Base-by-base conservation (phyloP, 176 grass and related monocot genomes). In the Oryza glumipatula region DNA sequence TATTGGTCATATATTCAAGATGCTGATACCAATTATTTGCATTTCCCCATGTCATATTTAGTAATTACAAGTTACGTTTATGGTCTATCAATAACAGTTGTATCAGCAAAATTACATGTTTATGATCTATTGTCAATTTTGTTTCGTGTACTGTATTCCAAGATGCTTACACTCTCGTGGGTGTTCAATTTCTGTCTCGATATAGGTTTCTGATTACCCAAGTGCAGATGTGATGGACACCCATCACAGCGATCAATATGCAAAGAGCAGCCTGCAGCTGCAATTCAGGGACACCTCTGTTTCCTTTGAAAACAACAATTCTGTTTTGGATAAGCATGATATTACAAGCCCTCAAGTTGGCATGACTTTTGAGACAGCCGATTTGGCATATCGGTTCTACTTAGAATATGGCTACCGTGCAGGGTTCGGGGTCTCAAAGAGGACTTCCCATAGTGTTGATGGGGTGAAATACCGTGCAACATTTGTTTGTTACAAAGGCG, bases 401-500 rank as follows among this genome's bases (percentile, higher is more conserved):
- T 74, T 94, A 68, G 94, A 90, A 56, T 97, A 92, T 72, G 94
- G 91, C 43, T 97, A 97, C 77, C 87, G 84, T 24, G 86, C 89
- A 47, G 94, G 94, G 7, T 97, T 97, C 65, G 91, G 94, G n/a
- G 91, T 97, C 56, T 91, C 90, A 35, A 97, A 94, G 76, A 81
- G 94, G 39, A 91, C 89, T 73, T 91, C 88, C 41, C 91, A 97
- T 78, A 97, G 87, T 67, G 81, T 92, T 48, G 92, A 97, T 63
- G 94, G 94, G 58, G 89, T 94, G 58, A 88, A 89, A 48, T 97
- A 97, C 75, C 91, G 94, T 22, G 87, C 91, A 73, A 94, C 94
- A 73, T 93, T 97, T 83, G 88, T 94, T 68, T 97, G 94, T 76
- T 94, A 91, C 84, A 97, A 97, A 84, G 94, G 91, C 45, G 94